phyloP scores from a whole-genome alignment of 169 alveolate species.

The Plasmodium vivax region DNA sequence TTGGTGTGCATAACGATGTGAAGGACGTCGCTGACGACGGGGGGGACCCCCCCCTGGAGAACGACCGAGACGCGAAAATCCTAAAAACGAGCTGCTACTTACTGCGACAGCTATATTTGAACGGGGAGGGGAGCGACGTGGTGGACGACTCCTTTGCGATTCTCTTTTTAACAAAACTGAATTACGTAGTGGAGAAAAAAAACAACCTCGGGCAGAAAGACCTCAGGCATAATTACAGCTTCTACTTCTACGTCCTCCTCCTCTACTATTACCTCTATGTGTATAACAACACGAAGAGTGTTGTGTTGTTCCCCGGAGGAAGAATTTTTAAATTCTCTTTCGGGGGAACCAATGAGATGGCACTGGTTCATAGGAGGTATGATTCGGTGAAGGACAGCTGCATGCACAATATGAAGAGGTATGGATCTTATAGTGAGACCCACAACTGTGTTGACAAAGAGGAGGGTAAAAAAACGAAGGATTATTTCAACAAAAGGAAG shows the following conservation, averaged over 20 bases:
- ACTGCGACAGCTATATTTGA: conserved; percentile 6
- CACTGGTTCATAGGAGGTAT: conserved; percentile 5
- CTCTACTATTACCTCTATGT: conserved; percentile 47
- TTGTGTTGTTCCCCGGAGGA: not conserved
- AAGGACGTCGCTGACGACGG: not conserved
- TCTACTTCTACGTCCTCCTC: conserved; percentile 28
- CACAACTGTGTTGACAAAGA: not conserved
- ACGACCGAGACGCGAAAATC: conserved; percentile 34
- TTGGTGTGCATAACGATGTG: not conserved
- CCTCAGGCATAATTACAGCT: conserved; percentile 14
- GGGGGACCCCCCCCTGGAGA: not conserved
- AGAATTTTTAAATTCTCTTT: conserved; percentile 3
- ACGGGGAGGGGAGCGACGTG: conserved; percentile 1
- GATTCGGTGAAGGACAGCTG: conserved; percentile 4
- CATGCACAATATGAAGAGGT: conserved; percentile 24
- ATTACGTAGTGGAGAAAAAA: conserved; percentile 31
- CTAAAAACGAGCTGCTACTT: conserved; percentile 55
- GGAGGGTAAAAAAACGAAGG: not conserved
- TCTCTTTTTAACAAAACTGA: conserved; percentile 50
- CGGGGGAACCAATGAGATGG: conserved; percentile 25
- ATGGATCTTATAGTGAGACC: conserved; percentile 11
- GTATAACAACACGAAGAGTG: conserved; percentile 21
- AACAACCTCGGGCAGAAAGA: conserved; percentile 3
- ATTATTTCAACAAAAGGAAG: conserved; percentile 18
- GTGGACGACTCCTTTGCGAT: conserved; percentile 45